Evolutionary conservation across 1,139 yeast species (phyloP).

Genomic region (Saccharomyces uvarum): DNA sequence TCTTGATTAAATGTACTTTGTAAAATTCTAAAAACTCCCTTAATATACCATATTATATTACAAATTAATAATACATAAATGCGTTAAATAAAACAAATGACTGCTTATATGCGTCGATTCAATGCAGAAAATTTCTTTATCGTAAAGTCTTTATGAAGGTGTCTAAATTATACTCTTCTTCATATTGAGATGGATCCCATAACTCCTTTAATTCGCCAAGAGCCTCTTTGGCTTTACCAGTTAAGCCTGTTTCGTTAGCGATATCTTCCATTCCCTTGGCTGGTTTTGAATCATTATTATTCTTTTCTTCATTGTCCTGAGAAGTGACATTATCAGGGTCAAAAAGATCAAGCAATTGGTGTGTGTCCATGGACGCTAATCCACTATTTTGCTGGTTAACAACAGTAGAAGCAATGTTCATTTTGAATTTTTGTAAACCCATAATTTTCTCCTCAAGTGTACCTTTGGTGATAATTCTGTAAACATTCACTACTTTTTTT

Average conservation of each 20-base stretch:
- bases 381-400: constrained; percentile 96
- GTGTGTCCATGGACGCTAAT: constrained; percentile 91
- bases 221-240: constrained; percentile 37
- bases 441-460: constrained; percentile 95
- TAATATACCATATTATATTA: constrained; percentile 1
- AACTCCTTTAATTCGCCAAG: constrained; percentile 84
- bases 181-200: constrained; percentile 95
- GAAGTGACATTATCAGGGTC: constrained; percentile 45
- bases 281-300: constrained; percentile 20
- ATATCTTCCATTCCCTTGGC: constrained; percentile 31
- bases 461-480: constrained; percentile 82
- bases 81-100: constrained; percentile 2
- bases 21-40: not conserved
- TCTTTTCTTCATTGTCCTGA: constrained; percentile 31
- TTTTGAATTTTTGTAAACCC: constrained; percentile 96
- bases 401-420: constrained; percentile 93
- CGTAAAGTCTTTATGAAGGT: constrained; percentile 75
- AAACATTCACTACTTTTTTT: constrained; percentile 92
- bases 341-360: constrained; percentile 83
- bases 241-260: constrained; percentile 36
- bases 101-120: not conserved
- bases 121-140: constrained; percentile 13
- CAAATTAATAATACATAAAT: constrained; percentile 1
- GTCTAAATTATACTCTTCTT: constrained; percentile 92
- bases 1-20: not conserved